A percentile compares a stretch with the other conserved stretches of the same genome.
phyloP scores from a whole-genome alignment of 1,284 basidiomycete genomes.

The Phellopilus nigrolimitatus region DNA sequence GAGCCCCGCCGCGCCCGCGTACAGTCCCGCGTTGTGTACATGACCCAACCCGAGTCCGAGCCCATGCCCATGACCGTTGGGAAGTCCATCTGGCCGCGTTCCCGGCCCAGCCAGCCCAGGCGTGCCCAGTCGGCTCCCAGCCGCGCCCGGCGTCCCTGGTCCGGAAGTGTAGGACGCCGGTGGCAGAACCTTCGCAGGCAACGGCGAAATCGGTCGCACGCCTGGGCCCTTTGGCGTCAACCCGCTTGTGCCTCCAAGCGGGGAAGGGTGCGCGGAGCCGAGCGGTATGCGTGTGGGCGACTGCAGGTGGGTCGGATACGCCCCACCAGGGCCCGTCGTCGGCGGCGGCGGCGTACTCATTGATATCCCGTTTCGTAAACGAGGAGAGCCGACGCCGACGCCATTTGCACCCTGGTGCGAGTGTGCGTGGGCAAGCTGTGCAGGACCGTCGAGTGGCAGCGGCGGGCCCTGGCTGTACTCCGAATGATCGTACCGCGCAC shows the following conservation, averaged over 20 bases:
- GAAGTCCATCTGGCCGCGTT: constrained; percentile 17
- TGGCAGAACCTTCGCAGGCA: constrained; percentile 10
- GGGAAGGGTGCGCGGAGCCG: constrained; percentile 8
- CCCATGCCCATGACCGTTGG: constrained; percentile 8
- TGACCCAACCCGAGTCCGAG: not conserved
- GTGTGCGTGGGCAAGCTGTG: constrained; percentile 3
- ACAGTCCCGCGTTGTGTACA: constrained; percentile 7
- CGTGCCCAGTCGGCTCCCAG: constrained; percentile 17
- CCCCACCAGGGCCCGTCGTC: constrained; percentile 4
- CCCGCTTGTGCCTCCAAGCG: not conserved
- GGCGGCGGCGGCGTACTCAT: constrained; percentile 5
- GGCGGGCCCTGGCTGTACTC: not conserved
- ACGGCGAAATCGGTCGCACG: constrained; percentile 13
- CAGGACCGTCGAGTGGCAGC: not conserved
- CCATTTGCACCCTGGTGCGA: constrained; percentile 14
- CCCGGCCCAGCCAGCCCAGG: constrained; percentile 19
- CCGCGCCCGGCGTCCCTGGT: not conserved
- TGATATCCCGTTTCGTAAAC: constrained; percentile 8
- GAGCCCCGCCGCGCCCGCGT: constrained; percentile 3
- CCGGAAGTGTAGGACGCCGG: constrained; percentile 1
- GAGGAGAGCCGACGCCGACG: constrained; percentile 9
- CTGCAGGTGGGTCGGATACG: constrained; percentile 11
- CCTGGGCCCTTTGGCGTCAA: constrained; percentile 11
- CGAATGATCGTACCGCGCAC: constrained; percentile 3
- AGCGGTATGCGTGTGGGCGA: constrained; percentile 15